Evolutionary conservation across 306 rosid species (phyloP), one percentile per base, ranked within the genome.

Genomic region (Cicer judaicum): DNA sequence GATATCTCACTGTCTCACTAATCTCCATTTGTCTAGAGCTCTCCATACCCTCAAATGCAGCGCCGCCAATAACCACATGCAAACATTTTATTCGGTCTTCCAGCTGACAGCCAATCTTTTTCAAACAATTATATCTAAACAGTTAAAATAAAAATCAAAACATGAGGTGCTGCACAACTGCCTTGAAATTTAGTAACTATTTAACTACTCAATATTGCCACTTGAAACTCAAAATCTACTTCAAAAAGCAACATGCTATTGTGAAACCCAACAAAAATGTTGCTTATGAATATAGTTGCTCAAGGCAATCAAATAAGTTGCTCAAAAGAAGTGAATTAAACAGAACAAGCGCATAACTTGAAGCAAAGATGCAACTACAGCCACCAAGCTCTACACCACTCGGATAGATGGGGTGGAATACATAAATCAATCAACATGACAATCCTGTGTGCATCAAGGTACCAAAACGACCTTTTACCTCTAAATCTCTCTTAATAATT

Each of bases 131-230:
- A 44, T 18, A 8, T 48, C 70, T 39, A 57, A 66, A 56, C 44
- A 61, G 52, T 53, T 47, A 10, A 65, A 34, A 64, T 50, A 64
- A 18, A 64, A 54, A 64, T 41, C 67, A 54, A 64, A 79, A 75
- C 43, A 55, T 4, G 68, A 39, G 78, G 9, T 18, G 64, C 47
- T 43, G 19, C 13, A 39, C 41, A 72, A 46, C 16, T 38, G 9
- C 41, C 14, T 72, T 13, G 13, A 53, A 63, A 42, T 41, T 42
- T 42, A 11, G 49, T 42, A 59, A 42, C 38, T 29, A 5, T 70
- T 61, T 38, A 12, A 40, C 50, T 19, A 7, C 41, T 50, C 66
- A 10, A 64, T 67, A 61, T 29, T 41, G 61, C 19, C 78, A 44
- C 38, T 65, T 65, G 42, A 60, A 68, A 64, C 7, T 3, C 49